These are phyloP conservation scores for Ogataea corticis DNA, from an alignment of 805 yeast species.

Conservation along the genomic window DNA sequence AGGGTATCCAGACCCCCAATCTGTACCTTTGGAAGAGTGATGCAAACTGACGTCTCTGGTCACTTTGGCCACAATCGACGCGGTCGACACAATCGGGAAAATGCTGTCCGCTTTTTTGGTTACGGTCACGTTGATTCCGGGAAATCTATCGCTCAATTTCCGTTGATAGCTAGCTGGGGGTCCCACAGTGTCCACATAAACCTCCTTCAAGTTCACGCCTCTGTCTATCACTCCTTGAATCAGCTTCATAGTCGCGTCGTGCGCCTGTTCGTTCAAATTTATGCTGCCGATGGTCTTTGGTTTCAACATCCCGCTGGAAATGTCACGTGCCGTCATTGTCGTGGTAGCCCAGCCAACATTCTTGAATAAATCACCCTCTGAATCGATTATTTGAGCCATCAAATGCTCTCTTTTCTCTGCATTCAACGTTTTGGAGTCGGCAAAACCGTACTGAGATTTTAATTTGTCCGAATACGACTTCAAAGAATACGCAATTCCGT, in stretches of 20 bases:
- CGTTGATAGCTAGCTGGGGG: conserved; percentile 85
- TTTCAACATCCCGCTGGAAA: conserved; percentile 83
- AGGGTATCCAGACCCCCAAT: conserved; percentile 92
- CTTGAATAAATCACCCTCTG: conserved; percentile 48
- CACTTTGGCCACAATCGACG: conserved; percentile 94
- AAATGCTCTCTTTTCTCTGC: conserved; percentile 67
- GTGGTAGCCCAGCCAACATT: conserved; percentile 89
- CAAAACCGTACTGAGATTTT: conserved; percentile 68
- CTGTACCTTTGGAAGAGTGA: conserved; percentile 20
- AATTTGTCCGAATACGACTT: conserved; percentile 50
- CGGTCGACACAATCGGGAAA: conserved; percentile 90
- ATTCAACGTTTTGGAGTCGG: conserved; percentile 86
- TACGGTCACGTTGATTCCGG: conserved; percentile 70
- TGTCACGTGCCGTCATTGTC: conserved; percentile 82
- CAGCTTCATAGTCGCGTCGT: conserved; percentile 83
- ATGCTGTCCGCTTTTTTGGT: conserved; percentile 94
- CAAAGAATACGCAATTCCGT: conserved; percentile 80
- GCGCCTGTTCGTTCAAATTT: conserved; percentile 94
- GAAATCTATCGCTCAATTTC: conserved; percentile 70
- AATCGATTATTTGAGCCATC: conserved; percentile 48
- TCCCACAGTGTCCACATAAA: conserved; percentile 95
- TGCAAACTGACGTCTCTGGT: conserved; percentile 64
- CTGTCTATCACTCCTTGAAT: conserved; percentile 62
- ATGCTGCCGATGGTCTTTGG: conserved; percentile 57
- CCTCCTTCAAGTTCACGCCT: conserved; percentile 66